These are phyloP conservation scores for Lentinula lateritia DNA, from an alignment of 768 basidiomycete genomes.

Conservation along the genomic window DNA sequence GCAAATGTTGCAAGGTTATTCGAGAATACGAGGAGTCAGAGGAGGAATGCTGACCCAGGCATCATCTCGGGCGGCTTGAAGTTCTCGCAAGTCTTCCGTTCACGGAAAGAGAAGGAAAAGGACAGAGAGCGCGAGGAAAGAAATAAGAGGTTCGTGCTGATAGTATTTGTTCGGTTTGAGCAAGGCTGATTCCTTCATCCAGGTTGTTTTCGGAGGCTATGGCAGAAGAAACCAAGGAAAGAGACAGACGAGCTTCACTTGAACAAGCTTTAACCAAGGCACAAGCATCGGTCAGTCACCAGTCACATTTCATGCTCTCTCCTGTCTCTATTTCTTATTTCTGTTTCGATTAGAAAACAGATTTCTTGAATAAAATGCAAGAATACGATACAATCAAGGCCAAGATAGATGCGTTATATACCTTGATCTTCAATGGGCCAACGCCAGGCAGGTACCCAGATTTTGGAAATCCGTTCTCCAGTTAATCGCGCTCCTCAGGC, in stretches of 20 bases:
- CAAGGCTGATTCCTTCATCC: neutral
- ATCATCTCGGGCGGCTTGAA: neutral
- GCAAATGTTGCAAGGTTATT: neutral
- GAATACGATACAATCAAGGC: conserved; percentile 1
- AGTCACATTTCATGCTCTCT: neutral
- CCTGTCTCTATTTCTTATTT: neutral
- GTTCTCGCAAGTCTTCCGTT: neutral
- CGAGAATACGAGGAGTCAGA: conserved; percentile 2
- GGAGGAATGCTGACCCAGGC: neutral
- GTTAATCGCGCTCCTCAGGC: neutral
- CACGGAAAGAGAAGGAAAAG: neutral
- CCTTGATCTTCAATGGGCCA: conserved; percentile 2
- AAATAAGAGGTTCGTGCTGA: neutral
- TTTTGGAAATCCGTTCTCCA: neutral
- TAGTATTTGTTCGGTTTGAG: neutral
- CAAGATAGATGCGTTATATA: conserved; percentile 2
- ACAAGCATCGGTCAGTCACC: neutral
- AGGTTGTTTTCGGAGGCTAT: conserved; percentile 4
- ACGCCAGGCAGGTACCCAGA: neutral
- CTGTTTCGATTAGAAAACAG: neutral
- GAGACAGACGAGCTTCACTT: neutral
- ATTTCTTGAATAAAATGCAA: neutral
- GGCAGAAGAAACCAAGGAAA: neutral
- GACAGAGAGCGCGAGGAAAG: conserved; percentile 1
- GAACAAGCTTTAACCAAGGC: neutral